Conservation (phyloP, 2,329 filamentous ascomycete species). For the Colletotrichum sidae region DNA sequence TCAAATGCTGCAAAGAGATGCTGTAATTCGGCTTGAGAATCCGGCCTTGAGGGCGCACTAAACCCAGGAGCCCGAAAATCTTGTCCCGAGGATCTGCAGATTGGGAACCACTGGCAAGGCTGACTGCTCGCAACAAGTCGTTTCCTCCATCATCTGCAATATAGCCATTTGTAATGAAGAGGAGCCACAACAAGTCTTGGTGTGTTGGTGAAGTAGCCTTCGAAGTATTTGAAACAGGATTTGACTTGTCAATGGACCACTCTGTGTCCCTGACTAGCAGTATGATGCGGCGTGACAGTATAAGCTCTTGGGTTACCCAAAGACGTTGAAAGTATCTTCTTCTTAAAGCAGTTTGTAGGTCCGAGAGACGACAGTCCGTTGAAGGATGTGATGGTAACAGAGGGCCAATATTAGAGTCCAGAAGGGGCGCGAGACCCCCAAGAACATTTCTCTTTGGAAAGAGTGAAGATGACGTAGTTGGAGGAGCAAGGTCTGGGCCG, state of each 20-base stretch:
- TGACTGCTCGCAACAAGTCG: background rate
- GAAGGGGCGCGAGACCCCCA: background rate
- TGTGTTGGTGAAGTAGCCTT: background rate
- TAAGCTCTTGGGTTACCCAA: constrained; percentile 16
- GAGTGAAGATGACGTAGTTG: background rate
- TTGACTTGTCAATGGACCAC: background rate
- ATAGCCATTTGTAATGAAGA: background rate
- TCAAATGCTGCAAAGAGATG: background rate
- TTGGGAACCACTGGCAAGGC: background rate
- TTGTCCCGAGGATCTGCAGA: background rate
- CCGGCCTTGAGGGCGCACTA: background rate
- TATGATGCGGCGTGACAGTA: background rate
- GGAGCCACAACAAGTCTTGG: background rate
- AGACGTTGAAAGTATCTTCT: constrained; percentile 16
- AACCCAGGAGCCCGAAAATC: background rate
- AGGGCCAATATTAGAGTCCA: no score
- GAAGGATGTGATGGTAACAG: no score
- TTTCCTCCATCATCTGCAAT: background rate
- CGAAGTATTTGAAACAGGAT: no score
- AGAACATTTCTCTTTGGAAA: background rate
- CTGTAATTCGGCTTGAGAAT: background rate
- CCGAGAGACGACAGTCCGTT: no score
- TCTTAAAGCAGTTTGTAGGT: background rate
- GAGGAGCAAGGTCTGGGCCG: constrained; percentile 13
- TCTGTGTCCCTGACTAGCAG: constrained; percentile 1